Evolutionary conservation across 176 grass and related monocot genomes (phyloP).

Genomic region (Pharus latifolius): DNA sequence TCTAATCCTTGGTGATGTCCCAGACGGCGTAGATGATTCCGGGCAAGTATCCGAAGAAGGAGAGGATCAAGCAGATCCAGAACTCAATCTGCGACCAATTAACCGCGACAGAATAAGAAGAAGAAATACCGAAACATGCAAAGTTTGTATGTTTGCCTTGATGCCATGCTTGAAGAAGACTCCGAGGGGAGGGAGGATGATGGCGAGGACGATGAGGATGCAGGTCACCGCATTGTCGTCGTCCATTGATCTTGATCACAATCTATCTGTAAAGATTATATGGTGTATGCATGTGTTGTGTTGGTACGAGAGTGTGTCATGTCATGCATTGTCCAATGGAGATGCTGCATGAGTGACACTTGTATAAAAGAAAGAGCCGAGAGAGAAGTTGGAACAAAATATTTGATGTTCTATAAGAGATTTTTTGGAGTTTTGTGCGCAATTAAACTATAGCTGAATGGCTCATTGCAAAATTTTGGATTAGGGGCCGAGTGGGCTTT

Average conservation of each 20-base stretch:
- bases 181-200: slow-evolving; percentile 42
- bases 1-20: background rate
- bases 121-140: background rate
- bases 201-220: slow-evolving; percentile 24
- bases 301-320: no score
- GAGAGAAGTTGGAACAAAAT: no score
- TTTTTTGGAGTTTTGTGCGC: no score
- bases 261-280: no score
- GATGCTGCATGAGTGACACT: no score
- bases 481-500: no score
- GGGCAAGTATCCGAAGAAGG: slow-evolving; percentile 7
- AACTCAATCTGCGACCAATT: slow-evolving; percentile 18
- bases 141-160: background rate
- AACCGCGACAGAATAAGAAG: background rate
- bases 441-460: no score
- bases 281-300: no score
- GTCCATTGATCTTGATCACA: background rate
- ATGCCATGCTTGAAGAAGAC: slow-evolving; percentile 38
- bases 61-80: slow-evolving; percentile 26
- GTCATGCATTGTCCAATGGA: no score
- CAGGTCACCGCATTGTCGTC: slow-evolving; percentile 9
- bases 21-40: slow-evolving; percentile 38
- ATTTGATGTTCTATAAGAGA: no score
- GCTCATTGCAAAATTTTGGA: no score
- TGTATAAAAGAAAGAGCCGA: no score